A percentile compares a stretch with the other conserved stretches of the same genome.
Conservation (phyloP, 139 green algal species). For the Astrephomene gubernaculifera region DNA sequence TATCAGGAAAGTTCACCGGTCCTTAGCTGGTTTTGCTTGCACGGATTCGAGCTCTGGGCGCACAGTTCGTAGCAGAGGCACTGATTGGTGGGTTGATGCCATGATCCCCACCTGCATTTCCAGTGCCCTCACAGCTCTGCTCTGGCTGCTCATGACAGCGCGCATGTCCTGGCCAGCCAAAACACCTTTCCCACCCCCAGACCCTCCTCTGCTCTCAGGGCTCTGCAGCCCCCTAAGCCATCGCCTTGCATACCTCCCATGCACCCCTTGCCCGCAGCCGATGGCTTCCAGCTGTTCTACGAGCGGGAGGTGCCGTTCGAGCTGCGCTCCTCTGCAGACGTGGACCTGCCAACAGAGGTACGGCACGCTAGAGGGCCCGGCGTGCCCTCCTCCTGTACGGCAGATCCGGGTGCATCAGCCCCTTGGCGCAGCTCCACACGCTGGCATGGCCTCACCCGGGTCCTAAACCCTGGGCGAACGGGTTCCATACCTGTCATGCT, state of each 20-base stretch:
- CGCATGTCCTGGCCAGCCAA: background rate
- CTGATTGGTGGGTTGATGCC: too few species aligned
- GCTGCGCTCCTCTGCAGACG: conserved; percentile 60
- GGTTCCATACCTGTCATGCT: background rate
- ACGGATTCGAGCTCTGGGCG: too few species aligned
- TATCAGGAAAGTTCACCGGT: background rate
- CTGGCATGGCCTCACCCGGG: background rate
- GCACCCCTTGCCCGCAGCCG: conserved; percentile 38
- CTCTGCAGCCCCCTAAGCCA: background rate
- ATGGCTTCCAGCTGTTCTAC: conserved; percentile 70
- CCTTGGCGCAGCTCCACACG: background rate
- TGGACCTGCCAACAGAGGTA: conserved; percentile 66
- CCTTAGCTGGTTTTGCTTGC: background rate
- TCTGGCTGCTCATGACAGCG: background rate
- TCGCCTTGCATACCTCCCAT: background rate
- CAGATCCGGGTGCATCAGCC: background rate
- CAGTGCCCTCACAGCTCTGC: background rate
- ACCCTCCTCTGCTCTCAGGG: background rate
- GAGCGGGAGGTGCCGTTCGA: conserved; percentile 81
- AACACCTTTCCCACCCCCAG: too few species aligned
- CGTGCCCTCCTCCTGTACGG: background rate
- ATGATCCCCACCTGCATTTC: too few species aligned
- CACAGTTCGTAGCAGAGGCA: too few species aligned
- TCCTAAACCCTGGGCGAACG: too few species aligned
- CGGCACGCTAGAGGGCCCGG: background rate